Percentiles rank a stretch among this genome's conserved stretches.
phyloP scores from a whole-genome alignment of 306 rosid species.

The Citrullus colocynthis region DNA sequence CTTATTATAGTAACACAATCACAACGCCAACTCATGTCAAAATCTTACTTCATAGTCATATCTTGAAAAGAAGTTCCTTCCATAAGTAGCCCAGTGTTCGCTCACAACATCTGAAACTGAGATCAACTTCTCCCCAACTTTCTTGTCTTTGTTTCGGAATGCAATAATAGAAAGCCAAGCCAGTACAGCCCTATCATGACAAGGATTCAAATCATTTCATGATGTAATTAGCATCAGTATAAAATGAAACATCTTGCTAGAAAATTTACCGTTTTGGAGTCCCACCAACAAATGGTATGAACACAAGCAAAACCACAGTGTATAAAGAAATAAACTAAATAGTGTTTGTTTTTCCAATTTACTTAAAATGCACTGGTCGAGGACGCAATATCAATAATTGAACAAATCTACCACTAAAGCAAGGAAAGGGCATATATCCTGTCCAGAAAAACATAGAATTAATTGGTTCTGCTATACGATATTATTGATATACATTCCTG shows the following conservation, averaged over 20 bases:
- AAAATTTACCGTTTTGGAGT: not conserved
- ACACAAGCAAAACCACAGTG: not conserved
- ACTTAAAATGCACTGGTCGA: not conserved
- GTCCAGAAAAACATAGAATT: not conserved
- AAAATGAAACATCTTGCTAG: not conserved
- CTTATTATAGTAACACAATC: not conserved
- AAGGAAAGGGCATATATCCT: not conserved
- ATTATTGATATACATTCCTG: not conserved
- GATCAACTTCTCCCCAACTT: slow-evolving; percentile 60
- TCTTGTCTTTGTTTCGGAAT: slow-evolving; percentile 71
- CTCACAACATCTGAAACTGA: slow-evolving; percentile 74
- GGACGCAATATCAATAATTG: not conserved
- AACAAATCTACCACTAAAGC: not conserved
- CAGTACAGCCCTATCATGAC: slow-evolving; percentile 72
- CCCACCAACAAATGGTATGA: not conserved
- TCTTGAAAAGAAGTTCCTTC: slow-evolving; percentile 91
- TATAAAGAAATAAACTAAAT: not conserved
- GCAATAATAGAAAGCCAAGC: slow-evolving; percentile 97
- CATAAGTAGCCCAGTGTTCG: slow-evolving; percentile 87
- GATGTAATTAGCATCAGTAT: not conserved
- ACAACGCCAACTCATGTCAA: not conserved
- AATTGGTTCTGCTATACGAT: not conserved
- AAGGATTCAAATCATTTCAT: not conserved
- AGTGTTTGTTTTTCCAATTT: not conserved
- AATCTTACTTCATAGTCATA: slow-evolving; percentile 77